phyloP scores from a whole-genome alignment of 805 yeast species.

The Candida adriatica region DNA sequence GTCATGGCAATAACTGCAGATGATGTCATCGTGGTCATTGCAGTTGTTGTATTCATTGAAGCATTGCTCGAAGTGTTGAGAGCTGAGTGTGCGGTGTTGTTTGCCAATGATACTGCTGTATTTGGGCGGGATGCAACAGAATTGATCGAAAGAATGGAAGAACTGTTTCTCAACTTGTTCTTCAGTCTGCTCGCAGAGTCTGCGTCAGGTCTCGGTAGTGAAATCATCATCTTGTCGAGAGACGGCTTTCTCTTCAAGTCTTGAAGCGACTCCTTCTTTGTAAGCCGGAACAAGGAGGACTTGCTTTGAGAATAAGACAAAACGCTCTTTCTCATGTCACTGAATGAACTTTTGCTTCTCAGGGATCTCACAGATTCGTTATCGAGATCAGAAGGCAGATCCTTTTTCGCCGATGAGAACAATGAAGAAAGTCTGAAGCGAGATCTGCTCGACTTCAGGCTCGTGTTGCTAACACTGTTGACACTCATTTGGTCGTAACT shows the following conservation, averaged over 20 bases:
- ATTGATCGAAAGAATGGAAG: conserved; percentile 39
- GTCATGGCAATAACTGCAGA: not conserved
- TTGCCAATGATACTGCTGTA: no score
- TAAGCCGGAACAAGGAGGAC: conserved; percentile 16
- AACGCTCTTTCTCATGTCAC: conserved; percentile 26
- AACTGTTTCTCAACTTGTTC: conserved; percentile 43
- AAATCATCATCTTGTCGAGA: conserved; percentile 37
- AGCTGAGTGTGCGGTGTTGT: conserved; percentile 10
- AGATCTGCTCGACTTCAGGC: conserved; percentile 20
- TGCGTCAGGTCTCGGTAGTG: conserved; percentile 50
- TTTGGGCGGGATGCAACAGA: conserved; percentile 18
- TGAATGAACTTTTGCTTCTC: conserved; percentile 20
- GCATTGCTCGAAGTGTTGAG: conserved; percentile 3
- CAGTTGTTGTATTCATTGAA: conserved; percentile 2
- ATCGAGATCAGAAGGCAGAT: conserved; percentile 11
- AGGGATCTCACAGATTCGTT: conserved; percentile 21
- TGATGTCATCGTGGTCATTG: conserved; percentile 21
- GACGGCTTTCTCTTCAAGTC: conserved; percentile 17
- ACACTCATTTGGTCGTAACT: conserved; percentile 18
- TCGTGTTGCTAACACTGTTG: conserved; percentile 12
- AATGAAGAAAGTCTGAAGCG: conserved; percentile 22
- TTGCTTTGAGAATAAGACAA: conserved; percentile 20
- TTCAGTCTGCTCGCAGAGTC: conserved; percentile 48
- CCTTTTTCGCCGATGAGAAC: conserved; percentile 18
- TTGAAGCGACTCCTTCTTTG: conserved; percentile 19